A percentile compares a stretch with the other conserved stretches of the same genome.
phyloP scores from a whole-genome alignment of 257 asterid genomes.

The Plantago elongata region DNA sequence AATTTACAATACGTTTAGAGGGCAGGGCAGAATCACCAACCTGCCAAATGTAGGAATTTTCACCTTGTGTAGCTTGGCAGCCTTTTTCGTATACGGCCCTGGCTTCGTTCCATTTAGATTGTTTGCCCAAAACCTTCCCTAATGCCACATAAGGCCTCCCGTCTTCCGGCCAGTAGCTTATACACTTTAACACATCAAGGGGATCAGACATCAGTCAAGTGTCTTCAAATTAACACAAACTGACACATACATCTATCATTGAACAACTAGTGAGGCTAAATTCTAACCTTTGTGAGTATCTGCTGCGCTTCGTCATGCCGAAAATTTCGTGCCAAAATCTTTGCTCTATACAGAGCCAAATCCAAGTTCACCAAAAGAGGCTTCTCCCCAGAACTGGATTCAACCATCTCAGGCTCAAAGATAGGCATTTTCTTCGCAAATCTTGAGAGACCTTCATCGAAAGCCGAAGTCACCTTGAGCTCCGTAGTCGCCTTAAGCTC shows the following conservation, averaged over 20 bases:
- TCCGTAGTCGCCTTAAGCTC: constrained; percentile 12
- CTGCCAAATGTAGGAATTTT: constrained; percentile 98
- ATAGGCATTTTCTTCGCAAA: constrained; percentile 81
- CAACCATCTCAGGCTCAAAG: constrained; percentile 72
- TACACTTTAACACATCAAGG: constrained; percentile 56
- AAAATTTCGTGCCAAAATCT: constrained; percentile 52
- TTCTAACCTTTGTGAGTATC: constrained; percentile 59
- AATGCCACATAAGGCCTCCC: constrained; percentile 93
- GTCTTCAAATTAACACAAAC: background rate
- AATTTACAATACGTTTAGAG: background rate
- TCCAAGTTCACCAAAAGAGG: constrained; percentile 83
- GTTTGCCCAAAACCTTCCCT: constrained; percentile 71
- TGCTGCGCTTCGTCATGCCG: constrained; percentile 71
- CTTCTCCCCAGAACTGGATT: constrained; percentile 44
- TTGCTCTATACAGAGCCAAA: constrained; percentile 76
- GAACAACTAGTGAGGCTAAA: background rate
- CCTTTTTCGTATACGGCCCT: constrained; percentile 88
- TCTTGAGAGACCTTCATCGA: constrained; percentile 58
- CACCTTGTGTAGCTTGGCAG: constrained; percentile 96
- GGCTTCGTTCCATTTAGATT: constrained; percentile 68
- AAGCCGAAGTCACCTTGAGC: constrained; percentile 25
- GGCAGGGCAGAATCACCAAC: constrained; percentile 28
- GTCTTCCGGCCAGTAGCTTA: constrained; percentile 89
- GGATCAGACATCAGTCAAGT: constrained; percentile 8
- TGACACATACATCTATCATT: background rate